phyloP scores from a whole-genome alignment of 208 protist species.

The Leishmania lainsoni region DNA sequence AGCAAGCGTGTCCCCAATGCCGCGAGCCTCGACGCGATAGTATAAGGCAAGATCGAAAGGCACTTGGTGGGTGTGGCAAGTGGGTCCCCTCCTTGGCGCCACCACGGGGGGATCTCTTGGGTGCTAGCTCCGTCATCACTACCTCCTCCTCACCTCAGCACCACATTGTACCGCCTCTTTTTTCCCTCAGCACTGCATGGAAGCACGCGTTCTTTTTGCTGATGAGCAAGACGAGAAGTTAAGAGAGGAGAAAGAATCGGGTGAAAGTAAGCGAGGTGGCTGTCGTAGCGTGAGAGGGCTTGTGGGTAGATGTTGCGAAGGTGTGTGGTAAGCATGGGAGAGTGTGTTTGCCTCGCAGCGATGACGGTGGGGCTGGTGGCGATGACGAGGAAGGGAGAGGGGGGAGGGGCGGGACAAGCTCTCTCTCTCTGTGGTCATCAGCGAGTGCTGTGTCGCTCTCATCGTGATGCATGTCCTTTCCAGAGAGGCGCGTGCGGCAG shows the following conservation, averaged over 20 bases:
- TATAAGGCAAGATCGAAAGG: too few species aligned
- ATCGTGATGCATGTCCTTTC: not conserved
- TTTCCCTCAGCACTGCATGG: not conserved
- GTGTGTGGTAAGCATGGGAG: not conserved
- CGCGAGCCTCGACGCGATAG: not conserved
- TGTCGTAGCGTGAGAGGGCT: not conserved
- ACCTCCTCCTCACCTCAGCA: not conserved
- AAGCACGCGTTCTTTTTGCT: not conserved
- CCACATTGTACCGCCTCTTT: not conserved
- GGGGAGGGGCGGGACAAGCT: too few species aligned
- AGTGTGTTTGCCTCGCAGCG: not conserved
- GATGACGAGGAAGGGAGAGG: too few species aligned
- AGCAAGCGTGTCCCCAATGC: not conserved
- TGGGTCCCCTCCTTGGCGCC: not conserved
- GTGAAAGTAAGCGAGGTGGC: not conserved
- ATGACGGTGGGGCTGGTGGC: too few species aligned
- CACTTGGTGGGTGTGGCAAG: not conserved
- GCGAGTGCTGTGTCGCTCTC: not conserved
- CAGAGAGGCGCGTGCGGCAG: not conserved
- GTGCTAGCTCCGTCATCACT: not conserved
- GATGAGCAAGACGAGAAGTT: not conserved
- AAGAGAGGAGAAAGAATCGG: not conserved
- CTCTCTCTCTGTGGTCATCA: not conserved
- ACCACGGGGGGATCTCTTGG: not conserved
- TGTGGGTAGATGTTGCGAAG: not conserved